A percentile compares a stretch with the other conserved stretches of the same genome.
These are phyloP conservation scores for Aspergillus awamori DNA, from an alignment of 2,329 filamentous ascomycete genomes.

Conservation along the genomic window DNA sequence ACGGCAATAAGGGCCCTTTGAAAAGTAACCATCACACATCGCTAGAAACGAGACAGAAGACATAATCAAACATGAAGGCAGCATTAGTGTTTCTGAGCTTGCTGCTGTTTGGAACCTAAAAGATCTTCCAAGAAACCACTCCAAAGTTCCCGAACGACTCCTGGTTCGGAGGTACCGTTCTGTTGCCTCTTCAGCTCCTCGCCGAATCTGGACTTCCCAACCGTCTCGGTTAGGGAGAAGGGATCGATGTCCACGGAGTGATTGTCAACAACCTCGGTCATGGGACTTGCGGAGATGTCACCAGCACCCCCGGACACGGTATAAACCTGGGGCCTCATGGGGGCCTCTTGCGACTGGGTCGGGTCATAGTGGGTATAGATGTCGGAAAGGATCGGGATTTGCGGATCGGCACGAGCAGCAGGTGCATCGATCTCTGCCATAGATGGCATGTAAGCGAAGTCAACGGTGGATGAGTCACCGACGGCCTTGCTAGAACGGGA, in stretches of 20 bases:
- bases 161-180: conserved; percentile 33
- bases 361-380: conserved; percentile 34
- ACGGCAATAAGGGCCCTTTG: not conserved
- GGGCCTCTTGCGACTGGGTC: conserved; percentile 26
- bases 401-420: conserved; percentile 40
- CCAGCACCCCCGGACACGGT: conserved; percentile 49
- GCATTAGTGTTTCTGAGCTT: conserved; percentile 24
- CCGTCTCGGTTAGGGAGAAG: conserved; percentile 57
- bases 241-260: conserved; percentile 59
- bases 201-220: conserved; percentile 44
- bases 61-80: not conserved
- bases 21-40: conserved; percentile 13
- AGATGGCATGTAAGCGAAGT: conserved; percentile 64
- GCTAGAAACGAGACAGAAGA: conserved; percentile 15
- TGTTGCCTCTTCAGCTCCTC: conserved; percentile 41
- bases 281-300: conserved; percentile 55
- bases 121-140: conserved; percentile 42
- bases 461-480: conserved; percentile 63
- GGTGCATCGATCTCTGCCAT: conserved; percentile 48
- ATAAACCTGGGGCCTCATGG: conserved; percentile 61
- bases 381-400: conserved; percentile 56
- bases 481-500: conserved; percentile 59
- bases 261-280: conserved; percentile 63
- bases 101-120: conserved; percentile 37
- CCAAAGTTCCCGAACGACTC: conserved; percentile 41